Evolutionary conservation across 306 rosid genomes (phyloP).

Genomic region (Aeschynomene evenia): DNA sequence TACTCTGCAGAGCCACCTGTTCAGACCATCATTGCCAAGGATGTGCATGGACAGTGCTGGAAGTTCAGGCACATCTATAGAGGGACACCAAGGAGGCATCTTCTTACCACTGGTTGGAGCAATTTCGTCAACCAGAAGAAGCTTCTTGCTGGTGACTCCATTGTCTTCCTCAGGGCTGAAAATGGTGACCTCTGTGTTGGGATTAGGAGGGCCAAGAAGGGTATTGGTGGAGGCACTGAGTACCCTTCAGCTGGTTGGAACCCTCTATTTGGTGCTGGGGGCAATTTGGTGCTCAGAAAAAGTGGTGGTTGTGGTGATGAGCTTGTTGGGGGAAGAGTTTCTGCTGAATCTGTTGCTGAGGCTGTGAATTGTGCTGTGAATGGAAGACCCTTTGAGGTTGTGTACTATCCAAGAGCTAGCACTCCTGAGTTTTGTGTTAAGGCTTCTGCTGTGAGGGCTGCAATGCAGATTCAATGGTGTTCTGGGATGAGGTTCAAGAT

Average conservation of each 20-base stretch:
- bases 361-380: conserved; percentile 75
- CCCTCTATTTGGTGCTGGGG: conserved; percentile 46
- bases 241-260: conserved; percentile 65
- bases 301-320: conserved; percentile 37
- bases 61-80: conserved; percentile 96
- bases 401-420: conserved; percentile 84
- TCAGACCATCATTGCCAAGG: conserved; percentile 80
- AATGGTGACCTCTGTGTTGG: conserved; percentile 96
- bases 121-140: conserved; percentile 92
- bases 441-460: conserved; percentile 67
- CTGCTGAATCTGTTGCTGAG: conserved; percentile 60
- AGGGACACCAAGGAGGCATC: conserved; percentile 97
- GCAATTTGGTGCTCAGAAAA: conserved; percentile 29
- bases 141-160: conserved; percentile 96
- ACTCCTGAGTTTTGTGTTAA: conserved; percentile 84
- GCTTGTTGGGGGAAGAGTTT: conserved; percentile 41
- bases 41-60: conserved; percentile 89
- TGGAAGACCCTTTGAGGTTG: conserved; percentile 76
- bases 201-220: conserved; percentile 92
- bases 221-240: conserved; percentile 72
- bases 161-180: conserved; percentile 80
- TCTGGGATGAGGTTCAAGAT: conserved; percentile 94
- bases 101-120: conserved; percentile 97
- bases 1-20: conserved; percentile 85
- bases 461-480: conserved; percentile 81